These are phyloP conservation scores for Neurospora tetrasperma DNA, from an alignment of 495 filamentous ascomycete species.

Conservation along the genomic window DNA sequence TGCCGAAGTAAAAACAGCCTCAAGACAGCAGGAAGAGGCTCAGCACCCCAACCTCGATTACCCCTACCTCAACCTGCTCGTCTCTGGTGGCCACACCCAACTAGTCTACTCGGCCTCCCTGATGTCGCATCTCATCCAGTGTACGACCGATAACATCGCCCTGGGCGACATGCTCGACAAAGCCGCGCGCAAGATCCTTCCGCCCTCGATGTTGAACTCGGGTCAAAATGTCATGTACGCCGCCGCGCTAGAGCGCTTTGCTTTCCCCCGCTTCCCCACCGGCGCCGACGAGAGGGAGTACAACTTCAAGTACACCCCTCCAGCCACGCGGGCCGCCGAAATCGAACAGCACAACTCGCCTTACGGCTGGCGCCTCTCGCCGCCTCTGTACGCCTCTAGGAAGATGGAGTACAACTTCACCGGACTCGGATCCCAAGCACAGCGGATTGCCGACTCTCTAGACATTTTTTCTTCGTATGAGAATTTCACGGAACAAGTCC, in stretches of 20 bases:
- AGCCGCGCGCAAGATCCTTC: slow-evolving; percentile 62
- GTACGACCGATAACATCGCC: slow-evolving; percentile 61
- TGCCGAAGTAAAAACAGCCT: neutral
- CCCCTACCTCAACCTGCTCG: slow-evolving; percentile 83
- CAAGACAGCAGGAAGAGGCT: neutral
- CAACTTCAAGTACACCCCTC: slow-evolving; percentile 47
- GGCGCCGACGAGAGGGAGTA: slow-evolving; percentile 9
- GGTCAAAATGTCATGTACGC: slow-evolving; percentile 61
- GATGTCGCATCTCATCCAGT: slow-evolving; percentile 57
- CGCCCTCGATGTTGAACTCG: slow-evolving; percentile 32
- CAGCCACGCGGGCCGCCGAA: slow-evolving; percentile 43
- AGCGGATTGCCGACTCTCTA: slow-evolving; percentile 10
- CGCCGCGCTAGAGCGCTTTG: slow-evolving; percentile 63
- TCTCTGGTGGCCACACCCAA: slow-evolving; percentile 86
- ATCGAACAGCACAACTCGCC: slow-evolving; percentile 21
- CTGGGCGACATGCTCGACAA: slow-evolving; percentile 84
- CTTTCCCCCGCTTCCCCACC: slow-evolving; percentile 45
- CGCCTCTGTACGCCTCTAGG: slow-evolving; percentile 20
- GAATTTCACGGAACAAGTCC: neutral
- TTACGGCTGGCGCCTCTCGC: slow-evolving; percentile 22
- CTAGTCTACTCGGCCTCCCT: slow-evolving; percentile 61
- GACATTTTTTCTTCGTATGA: neutral
- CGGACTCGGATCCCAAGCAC: slow-evolving; percentile 24
- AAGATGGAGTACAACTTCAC: slow-evolving; percentile 31
- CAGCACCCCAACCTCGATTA: slow-evolving; percentile 37